These are phyloP conservation scores for Populus deltoides DNA, from an alignment of 345 rosid genomes.

Conservation along the genomic window DNA sequence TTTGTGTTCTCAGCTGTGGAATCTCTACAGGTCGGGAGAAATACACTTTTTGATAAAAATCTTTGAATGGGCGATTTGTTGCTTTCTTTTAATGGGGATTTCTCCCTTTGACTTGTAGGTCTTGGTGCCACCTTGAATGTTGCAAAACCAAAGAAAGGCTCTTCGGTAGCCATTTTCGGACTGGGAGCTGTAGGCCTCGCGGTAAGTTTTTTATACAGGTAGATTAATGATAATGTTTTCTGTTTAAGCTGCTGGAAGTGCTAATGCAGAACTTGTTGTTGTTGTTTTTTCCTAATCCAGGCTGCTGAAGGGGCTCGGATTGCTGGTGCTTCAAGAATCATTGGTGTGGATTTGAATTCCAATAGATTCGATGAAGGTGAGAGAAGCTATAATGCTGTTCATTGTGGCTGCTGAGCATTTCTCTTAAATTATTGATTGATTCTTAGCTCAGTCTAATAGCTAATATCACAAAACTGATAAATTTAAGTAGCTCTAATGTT, in stretches of 20 bases:
- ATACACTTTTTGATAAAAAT: background rate
- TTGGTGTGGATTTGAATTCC: slow-evolving; percentile 42
- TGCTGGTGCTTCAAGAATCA: slow-evolving; percentile 41
- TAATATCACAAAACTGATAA: too few relatives aligned
- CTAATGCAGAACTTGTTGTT: too few relatives aligned
- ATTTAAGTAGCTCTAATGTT: too few relatives aligned
- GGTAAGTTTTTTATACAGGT: slow-evolving; percentile 4
- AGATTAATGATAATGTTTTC: background rate
- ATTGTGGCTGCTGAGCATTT: too few relatives aligned
- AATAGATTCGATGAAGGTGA: slow-evolving; percentile 25
- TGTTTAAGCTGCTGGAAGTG: background rate
- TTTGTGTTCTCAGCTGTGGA: slow-evolving; percentile 38
- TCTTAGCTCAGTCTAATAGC: too few relatives aligned
- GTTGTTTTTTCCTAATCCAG: background rate
- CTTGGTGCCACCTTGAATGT: slow-evolving; percentile 46
- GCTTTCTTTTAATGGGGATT: background rate
- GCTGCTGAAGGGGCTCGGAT: slow-evolving; percentile 39
- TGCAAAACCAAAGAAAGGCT: slow-evolving; percentile 39
- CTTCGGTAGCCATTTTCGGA: slow-evolving; percentile 41
- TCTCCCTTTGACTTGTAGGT: slow-evolving; percentile 2
- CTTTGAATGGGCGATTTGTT: background rate
- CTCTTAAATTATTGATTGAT: too few relatives aligned
- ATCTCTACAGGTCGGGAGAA: slow-evolving; percentile 30
- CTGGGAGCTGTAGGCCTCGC: slow-evolving; percentile 45
- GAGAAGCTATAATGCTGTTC: background rate